These are phyloP conservation scores for Aegilops speltoides DNA, from an alignment of 176 grass and related monocot species.

Conservation along the genomic window DNA sequence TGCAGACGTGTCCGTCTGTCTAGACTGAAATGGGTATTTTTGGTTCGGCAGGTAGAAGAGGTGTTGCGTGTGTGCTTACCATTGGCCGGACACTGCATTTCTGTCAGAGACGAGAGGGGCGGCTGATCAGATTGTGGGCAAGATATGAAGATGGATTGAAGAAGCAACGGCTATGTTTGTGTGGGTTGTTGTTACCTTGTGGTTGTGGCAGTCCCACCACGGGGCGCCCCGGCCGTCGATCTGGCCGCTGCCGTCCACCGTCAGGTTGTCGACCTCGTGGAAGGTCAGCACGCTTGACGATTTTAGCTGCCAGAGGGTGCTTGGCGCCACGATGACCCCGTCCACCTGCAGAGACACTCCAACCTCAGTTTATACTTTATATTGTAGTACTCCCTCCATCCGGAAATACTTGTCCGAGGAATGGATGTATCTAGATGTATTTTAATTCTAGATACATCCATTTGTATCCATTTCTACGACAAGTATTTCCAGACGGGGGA, in stretches of 20 bases:
- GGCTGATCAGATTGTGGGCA: constrained; percentile 13
- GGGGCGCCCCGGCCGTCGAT: constrained; percentile 62
- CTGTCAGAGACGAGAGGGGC: constrained; percentile 31
- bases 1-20: background rate
- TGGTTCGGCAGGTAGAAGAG: background rate
- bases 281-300: constrained; percentile 45
- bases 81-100: constrained; percentile 30
- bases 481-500: no score
- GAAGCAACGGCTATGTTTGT: background rate
- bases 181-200: constrained; percentile 21
- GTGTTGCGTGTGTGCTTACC: constrained; percentile 46
- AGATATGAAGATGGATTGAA: background rate
- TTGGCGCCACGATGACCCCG: constrained; percentile 59
- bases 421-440: no score
- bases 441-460: no score
- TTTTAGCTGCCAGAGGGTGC: constrained; percentile 35
- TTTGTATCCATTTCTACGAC: no score
- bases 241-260: constrained; percentile 40
- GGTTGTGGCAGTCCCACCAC: constrained; percentile 62
- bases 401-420: no score
- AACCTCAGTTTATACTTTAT: background rate
- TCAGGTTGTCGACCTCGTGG: constrained; percentile 28
- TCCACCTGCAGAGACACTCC: constrained; percentile 39
- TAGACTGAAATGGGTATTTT: background rate
- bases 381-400: no score